Base-by-base conservation (phyloP, 441 rosid species). In the Adansonia madagascariensis region DNA sequence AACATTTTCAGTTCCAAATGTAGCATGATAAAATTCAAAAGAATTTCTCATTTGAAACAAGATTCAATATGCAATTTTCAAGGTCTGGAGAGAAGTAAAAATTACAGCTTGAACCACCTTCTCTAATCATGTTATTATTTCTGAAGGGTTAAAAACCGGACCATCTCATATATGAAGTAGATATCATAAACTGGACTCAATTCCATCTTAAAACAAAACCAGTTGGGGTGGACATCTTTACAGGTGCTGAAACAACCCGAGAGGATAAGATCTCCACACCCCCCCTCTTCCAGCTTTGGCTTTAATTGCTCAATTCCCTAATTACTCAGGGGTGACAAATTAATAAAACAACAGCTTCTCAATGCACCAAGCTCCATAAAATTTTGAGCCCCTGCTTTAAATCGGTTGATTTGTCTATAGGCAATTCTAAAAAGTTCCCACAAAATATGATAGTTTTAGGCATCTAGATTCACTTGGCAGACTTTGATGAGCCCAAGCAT, bases 1-100 rank as follows among this genome's bases (percentile, higher is more conserved):
- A 27, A 3, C 41, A 27, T 0, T 24, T 20, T 74, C 75, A 76
- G 73, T 44, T 74, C 72, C 39, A 65, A 66, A 22, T 24, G 46
- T 31, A 47, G 22, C 22, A 17, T 35, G 20, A 1, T 4, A 18
- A 0, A 50, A 27, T n/a, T 15, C 7, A 50, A 27, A 52, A 50
- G 1, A 8, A 8, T 5, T 18, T 17, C 39, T 39, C 57, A 49
- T 43, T 60, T 56, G 7, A 81, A 74, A 20, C n/a, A 47, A 56
- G 62, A 17, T 62, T 24, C 74, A 75, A 46, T 0, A 22, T 35
- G 14, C n/a, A 53, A 59, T 17, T 24, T 12, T 78, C 8, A 4
- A 35, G 1, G 43, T 8, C 18, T 5, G 4, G 1, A 62, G 3
- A 77, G 6, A 8, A 4, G 18, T 2, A 63, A 62, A 35, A 63